A percentile compares a stretch with the other conserved stretches of the same genome.
Evolutionary conservation across 225 moss, liverwort and hornwort species (phyloP).

Genomic region (Physcomitrium patens): DNA sequence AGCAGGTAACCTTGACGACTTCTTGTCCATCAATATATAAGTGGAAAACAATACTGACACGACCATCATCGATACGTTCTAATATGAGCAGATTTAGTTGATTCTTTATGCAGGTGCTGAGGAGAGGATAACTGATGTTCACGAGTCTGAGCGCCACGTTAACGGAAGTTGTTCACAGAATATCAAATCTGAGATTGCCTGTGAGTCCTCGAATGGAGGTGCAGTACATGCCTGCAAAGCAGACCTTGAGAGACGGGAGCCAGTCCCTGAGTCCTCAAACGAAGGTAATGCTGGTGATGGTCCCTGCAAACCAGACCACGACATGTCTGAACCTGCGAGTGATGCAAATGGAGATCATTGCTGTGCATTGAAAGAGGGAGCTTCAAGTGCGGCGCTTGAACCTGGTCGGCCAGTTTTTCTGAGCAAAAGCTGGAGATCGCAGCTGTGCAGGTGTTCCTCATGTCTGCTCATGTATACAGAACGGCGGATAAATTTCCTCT

Average conservation of each 20-base stretch:
- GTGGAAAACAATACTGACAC: not conserved
- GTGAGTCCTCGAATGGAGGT: slow-evolving; percentile 26
- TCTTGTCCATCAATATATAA: not conserved
- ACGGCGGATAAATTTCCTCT: slow-evolving; percentile 53
- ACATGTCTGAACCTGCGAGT: slow-evolving; percentile 23
- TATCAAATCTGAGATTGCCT: slow-evolving; percentile 21
- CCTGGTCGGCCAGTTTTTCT: slow-evolving; percentile 64
- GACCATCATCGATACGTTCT: not conserved
- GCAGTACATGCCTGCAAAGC: not conserved
- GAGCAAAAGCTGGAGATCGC: slow-evolving; percentile 68
- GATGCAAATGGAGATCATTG: slow-evolving; percentile 14
- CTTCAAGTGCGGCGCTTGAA: slow-evolving; percentile 8
- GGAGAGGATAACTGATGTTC: no score
- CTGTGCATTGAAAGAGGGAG: slow-evolving; percentile 37
- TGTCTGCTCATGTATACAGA: slow-evolving; percentile 70
- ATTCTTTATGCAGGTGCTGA: no score
- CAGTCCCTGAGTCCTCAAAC: slow-evolving; percentile 27
- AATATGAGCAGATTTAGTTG: no score
- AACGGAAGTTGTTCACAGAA: no score
- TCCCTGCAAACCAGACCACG: slow-evolving; percentile 23
- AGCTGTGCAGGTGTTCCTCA: slow-evolving; percentile 65
- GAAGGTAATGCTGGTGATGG: slow-evolving; percentile 28
- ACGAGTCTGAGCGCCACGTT: no score
- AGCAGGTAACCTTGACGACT: slow-evolving; percentile 21
- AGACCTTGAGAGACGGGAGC: not conserved